Evolutionary conservation across 2,329 filamentous ascomycete species (phyloP).

Genomic region (Ceratocystis albifundus): DNA sequence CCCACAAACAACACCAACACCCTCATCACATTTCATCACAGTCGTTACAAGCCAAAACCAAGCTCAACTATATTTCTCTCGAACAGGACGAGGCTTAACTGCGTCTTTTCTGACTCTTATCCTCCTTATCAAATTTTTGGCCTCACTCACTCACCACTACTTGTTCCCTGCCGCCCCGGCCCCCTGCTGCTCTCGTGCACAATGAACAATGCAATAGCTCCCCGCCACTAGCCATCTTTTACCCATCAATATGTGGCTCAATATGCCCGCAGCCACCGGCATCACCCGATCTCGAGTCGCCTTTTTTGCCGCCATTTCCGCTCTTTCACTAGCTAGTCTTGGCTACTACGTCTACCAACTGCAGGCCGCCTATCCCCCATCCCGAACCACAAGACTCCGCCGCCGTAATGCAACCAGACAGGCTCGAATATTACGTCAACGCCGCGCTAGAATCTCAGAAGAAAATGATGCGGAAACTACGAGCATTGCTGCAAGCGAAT

Average conservation of each 20-base stretch:
- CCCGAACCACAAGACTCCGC: conserved; percentile 36
- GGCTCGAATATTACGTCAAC: conserved; percentile 29
- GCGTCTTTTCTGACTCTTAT: too few relatives aligned
- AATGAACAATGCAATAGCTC: conserved; percentile 20
- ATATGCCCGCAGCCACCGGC: conserved; percentile 41
- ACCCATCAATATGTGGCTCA: conserved; percentile 35
- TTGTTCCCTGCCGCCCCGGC: too few relatives aligned
- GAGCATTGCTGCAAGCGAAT: conserved; percentile 6
- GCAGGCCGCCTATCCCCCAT: conserved; percentile 24
- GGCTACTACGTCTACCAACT: conserved; percentile 37
- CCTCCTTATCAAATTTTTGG: too few relatives aligned
- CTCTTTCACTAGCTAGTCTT: conserved; percentile 44
- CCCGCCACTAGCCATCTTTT: conserved; percentile 4
- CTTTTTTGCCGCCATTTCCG: conserved; percentile 42
- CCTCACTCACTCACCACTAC: too few relatives aligned
- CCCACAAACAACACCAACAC: background rate
- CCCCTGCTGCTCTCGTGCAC: background rate
- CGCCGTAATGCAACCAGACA: conserved; percentile 58
- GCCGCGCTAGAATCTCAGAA: conserved; percentile 4
- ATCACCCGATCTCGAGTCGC: conserved; percentile 45
- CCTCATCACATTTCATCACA: background rate
- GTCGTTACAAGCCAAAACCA: too few relatives aligned
- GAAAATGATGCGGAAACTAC: conserved; percentile 11
- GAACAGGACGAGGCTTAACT: too few relatives aligned
- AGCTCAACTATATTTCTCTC: too few relatives aligned